Evolutionary conservation across 352 stramenopile species (phyloP).

Genomic region (Globisporangium parvum): DNA sequence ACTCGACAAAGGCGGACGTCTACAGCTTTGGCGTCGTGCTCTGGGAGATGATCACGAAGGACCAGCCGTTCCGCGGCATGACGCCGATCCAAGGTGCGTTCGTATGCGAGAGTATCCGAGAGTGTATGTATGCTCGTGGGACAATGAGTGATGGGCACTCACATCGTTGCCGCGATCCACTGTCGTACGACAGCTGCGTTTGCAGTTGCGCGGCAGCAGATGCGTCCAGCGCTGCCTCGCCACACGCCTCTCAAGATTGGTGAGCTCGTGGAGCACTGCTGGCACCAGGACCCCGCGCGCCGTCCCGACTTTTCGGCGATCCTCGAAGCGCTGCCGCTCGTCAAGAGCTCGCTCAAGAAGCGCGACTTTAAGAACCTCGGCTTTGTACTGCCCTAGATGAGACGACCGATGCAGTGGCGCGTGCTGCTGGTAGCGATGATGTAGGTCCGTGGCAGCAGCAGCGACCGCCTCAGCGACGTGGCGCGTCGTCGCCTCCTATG

Average conservation of each 20-base stretch:
- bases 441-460: no score
- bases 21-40: constrained; percentile 91
- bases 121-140: not conserved
- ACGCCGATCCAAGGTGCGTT: constrained; percentile 77
- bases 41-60: constrained; percentile 81
- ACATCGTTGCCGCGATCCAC: not conserved
- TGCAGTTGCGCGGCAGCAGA: constrained; percentile 75
- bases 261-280: constrained; percentile 79
- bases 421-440: not conserved
- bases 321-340: constrained; percentile 69
- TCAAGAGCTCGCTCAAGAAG: constrained; percentile 79
- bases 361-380: constrained; percentile 83
- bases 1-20: constrained; percentile 93
- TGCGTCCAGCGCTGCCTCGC: constrained; percentile 78
- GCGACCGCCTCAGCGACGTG: not conserved
- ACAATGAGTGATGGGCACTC: no score
- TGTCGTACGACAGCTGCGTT: constrained; percentile 49
- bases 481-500: no score
- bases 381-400: constrained; percentile 37
- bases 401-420: constrained; percentile 1
- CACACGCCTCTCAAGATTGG: constrained; percentile 80
- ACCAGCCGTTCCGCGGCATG: constrained; percentile 79
- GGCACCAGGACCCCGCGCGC: constrained; percentile 71
- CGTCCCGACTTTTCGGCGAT: constrained; percentile 74
- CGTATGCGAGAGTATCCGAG: not conserved